These are phyloP conservation scores for Aegilops bicornis DNA, from an alignment of 176 grass and related monocot genomes.

Conservation along the genomic window DNA sequence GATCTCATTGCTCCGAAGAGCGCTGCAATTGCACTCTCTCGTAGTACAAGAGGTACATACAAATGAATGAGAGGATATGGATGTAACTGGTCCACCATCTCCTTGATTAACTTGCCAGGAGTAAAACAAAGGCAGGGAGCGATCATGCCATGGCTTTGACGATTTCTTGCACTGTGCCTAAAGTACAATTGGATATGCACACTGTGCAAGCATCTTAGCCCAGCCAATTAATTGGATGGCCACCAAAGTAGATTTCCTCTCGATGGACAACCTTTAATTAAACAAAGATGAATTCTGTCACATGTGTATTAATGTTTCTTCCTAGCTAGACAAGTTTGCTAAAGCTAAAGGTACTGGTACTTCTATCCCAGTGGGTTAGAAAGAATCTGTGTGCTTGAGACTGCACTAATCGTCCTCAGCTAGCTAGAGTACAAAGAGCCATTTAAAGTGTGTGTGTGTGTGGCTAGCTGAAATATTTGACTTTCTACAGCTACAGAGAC, in stretches of 20 bases:
- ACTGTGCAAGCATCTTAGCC: conserved; percentile 32
- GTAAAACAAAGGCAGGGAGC: conserved; percentile 35
- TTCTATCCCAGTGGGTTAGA: conserved; percentile 24
- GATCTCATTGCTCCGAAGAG: background rate
- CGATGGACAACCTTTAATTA: conserved; percentile 28
- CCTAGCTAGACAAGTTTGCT: background rate
- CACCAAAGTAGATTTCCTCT: conserved; percentile 42
- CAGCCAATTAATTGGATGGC: conserved; percentile 34
- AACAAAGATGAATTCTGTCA: conserved; percentile 42
- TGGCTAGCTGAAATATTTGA: background rate
- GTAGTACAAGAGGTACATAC: background rate
- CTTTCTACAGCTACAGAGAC: background rate
- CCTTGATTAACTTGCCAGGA: background rate
- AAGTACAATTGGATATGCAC: conserved; percentile 27
- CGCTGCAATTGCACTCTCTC: background rate
- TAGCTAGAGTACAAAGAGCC: background rate
- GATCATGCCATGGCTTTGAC: conserved; percentile 11
- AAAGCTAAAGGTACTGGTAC: background rate
- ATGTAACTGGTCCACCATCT: background rate
- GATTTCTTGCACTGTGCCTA: background rate
- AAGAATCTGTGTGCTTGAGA: background rate
- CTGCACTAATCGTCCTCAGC: background rate
- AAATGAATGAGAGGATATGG: background rate
- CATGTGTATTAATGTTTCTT: conserved; percentile 29
- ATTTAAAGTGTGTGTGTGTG: background rate